Evolutionary conservation across 345 rosid species (phyloP).

Genomic region (Theobroma cacao): DNA sequence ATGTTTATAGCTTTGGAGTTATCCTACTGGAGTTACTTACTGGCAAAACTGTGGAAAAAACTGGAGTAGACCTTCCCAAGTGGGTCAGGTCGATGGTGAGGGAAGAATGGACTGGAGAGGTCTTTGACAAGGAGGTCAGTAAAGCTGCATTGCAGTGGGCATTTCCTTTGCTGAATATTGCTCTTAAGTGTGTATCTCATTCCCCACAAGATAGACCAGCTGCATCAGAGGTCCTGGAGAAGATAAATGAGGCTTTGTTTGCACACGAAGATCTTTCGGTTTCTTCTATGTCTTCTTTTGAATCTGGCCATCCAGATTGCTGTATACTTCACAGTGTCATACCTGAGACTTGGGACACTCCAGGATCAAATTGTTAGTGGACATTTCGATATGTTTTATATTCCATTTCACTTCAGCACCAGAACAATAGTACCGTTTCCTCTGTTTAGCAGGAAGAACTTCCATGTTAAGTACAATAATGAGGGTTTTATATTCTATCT

Average conservation of each 20-base stretch:
- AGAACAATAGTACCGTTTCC: background rate
- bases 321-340: slow-evolving; percentile 50
- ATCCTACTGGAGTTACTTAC: slow-evolving; percentile 54
- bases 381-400: background rate
- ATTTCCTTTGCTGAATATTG: slow-evolving; percentile 51
- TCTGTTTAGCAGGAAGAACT: background rate
- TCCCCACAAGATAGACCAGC: slow-evolving; percentile 40
- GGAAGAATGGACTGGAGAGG: slow-evolving; percentile 79
- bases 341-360: slow-evolving; percentile 58
- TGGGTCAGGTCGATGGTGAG: slow-evolving; percentile 66
- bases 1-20: slow-evolving; percentile 53
- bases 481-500: background rate
- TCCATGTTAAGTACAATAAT: background rate
- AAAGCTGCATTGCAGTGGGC: slow-evolving; percentile 45
- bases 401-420: background rate
- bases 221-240: slow-evolving; percentile 38
- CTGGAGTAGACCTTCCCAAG: slow-evolving; percentile 53
- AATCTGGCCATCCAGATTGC: slow-evolving; percentile 28
- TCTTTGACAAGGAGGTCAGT: slow-evolving; percentile 53
- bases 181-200: slow-evolving; percentile 48
- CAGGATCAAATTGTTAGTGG: slow-evolving; percentile 18
- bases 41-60: slow-evolving; percentile 49
- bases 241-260: slow-evolving; percentile 38
- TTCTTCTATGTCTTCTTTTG: slow-evolving; percentile 32
- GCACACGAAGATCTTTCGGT: slow-evolving; percentile 25